Conservation (phyloP, 2,329 filamentous ascomycete genomes). For the Phyllosticta citriasiana region DNA sequence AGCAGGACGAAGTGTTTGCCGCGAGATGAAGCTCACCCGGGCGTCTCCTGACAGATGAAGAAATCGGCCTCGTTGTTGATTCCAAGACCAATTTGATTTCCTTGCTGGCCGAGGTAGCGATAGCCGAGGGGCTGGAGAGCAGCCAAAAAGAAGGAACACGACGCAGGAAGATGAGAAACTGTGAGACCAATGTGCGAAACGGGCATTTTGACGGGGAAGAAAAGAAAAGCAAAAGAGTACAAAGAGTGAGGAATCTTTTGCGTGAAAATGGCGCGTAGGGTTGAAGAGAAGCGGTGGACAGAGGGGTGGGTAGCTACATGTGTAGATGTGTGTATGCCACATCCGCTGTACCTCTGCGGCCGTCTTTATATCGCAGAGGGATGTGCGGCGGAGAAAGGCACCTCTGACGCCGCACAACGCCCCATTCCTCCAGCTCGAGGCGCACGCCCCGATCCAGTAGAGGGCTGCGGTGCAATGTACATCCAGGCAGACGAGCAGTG, state of each 20-base stretch:
- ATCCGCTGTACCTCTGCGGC: background rate
- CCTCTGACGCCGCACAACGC: background rate
- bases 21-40: constrained; percentile 37
- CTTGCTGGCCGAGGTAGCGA: constrained; percentile 54
- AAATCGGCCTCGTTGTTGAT: constrained; percentile 51
- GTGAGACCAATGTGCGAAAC: constrained; percentile 54
- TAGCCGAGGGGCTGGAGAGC: constrained; percentile 71
- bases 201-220: constrained; percentile 37
- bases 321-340: background rate
- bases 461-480: background rate
- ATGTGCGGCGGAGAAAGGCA: background rate
- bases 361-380: constrained; percentile 8
- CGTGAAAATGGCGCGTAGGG: background rate
- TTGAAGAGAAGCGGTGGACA: background rate
- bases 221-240: background rate
- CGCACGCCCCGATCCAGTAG: background rate
- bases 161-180: constrained; percentile 68
- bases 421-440: background rate
- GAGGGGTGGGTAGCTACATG: background rate
- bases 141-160: constrained; percentile 74
- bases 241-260: background rate
- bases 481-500: background rate
- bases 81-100: constrained; percentile 52
- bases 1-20: background rate
- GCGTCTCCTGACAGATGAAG: constrained; percentile 52